Base-by-base conservation (phyloP, 305 asterid genomes). In the Rubia peregrina region DNA sequence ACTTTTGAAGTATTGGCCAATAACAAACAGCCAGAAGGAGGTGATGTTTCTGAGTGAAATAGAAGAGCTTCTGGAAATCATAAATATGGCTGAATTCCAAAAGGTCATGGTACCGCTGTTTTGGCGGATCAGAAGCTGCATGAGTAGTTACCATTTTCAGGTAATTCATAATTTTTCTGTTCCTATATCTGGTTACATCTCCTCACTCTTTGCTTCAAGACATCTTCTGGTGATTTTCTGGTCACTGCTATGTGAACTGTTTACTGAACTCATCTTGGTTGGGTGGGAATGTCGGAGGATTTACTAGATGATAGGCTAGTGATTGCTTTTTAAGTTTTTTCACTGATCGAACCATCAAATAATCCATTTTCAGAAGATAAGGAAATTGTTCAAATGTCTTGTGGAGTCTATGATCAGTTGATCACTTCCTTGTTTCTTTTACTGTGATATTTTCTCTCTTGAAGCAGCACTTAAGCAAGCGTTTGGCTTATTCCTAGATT, bases 11-110 rank as follows among this genome's bases (percentile, higher is more conserved):
- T 88, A 85, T 80, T 91, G 97, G 97, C 97, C 97, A 14, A 78
- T 88, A 59, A 91, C 95, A 0, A 91, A 84, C 75, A 91, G 91
- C 80, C 92, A 85, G 81, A 91, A 91, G 85, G 97, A 91, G 82
- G 87, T 89, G 68, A 89, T 91, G 91, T 89, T 91, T 71, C 75
- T 91, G 76, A 82, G 91, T 46, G 96, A 89, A 87, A 55, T 89
- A 81, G 96, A 91, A 85, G 95, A 91, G 85, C 89, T 89, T 77
- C 79, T 91, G 51, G 97, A 89, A 80, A 81, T 72, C 38, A 86
- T 91, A 65, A 82, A 78, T 82, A 81, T 85, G 85, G 78, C 80
- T 46, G 96, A 89, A 78, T 89, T 91, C 75, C 95, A 88, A 72
- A 84, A 84, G 48, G 81, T 89, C 65, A 89, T 91, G 93, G 86